Base-by-base conservation (phyloP, 2,329 filamentous ascomycete genomes). In the Colletotrichum liaoningense region DNA sequence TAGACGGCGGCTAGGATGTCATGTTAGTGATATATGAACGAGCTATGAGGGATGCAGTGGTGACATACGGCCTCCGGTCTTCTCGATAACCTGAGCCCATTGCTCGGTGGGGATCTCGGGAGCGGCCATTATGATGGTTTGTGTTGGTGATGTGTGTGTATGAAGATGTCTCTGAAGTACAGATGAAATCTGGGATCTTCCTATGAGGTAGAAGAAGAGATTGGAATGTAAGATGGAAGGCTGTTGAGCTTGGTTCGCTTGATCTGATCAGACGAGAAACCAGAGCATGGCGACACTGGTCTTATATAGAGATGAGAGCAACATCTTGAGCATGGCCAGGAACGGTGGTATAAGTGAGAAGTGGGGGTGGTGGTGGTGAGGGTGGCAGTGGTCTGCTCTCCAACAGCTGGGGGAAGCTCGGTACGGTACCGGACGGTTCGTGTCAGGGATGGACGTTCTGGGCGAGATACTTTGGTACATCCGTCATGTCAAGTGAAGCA, bases 1-100 rank as follows among this genome's bases (percentile, higher is more conserved):
- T 93, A 94, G 74, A 90, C 84, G 79, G 91, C 86, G 77, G 90
- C 90, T 92, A 75, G 24, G 66, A 42, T 16, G 59, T 59, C 24
- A 33, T 63, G 59, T 74, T 62, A 74, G 35, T 74, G 35, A 67
- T 69, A 67, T 74, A 74, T 72, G 38, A 69, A 54, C 65, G 46
- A 26, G 38, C 22, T 64, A 24, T 8, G 58, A 38, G 49, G 16
- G 19, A 5, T 3, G 26, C 14, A 3, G 55, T 33, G 69, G 14
- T 11, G 26, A 86, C 89, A 80, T 87, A 87, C 92, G 90, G 69
- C 92, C 92, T 77, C 94, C 95, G 70, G 89, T 92, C 88, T 95
- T 90, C 84, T 97, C 94, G 79, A 97, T 88, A 78, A 98, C 94
- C 85, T 97, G 94, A 64, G 96, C 96, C 94, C 93, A 97, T 88